Evolutionary conservation across 2,329 filamentous ascomycete species (phyloP).

Genomic region (Penicillium sp.): DNA sequence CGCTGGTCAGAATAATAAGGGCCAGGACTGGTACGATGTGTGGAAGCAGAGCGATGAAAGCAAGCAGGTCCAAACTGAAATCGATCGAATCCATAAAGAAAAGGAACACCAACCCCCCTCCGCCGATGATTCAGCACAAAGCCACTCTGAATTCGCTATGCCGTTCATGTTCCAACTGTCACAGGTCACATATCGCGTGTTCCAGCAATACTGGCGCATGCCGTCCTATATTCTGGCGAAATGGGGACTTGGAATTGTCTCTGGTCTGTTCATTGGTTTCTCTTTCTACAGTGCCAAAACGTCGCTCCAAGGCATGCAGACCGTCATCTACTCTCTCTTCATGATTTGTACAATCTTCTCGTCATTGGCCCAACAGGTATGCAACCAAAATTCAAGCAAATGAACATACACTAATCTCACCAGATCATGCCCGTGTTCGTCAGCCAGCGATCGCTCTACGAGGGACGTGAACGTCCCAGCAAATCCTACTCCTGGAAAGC

Average conservation of each 20-base stretch:
- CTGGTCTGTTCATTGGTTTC: slow-evolving; percentile 75
- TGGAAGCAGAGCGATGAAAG: slow-evolving; percentile 61
- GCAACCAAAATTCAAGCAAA: background rate
- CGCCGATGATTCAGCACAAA: slow-evolving; percentile 38
- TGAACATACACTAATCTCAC: slow-evolving; percentile 15
- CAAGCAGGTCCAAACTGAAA: slow-evolving; percentile 52
- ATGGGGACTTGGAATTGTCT: slow-evolving; percentile 58
- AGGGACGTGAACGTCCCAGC: slow-evolving; percentile 77
- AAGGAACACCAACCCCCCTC: slow-evolving; percentile 32
- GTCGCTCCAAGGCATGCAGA: slow-evolving; percentile 73
- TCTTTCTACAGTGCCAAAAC: slow-evolving; percentile 71
- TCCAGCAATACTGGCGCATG: slow-evolving; percentile 86
- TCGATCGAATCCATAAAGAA: slow-evolving; percentile 54
- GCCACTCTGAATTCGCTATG: slow-evolving; percentile 72
- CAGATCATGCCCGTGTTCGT: slow-evolving; percentile 76
- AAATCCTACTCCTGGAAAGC: slow-evolving; percentile 84
- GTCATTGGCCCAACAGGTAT: slow-evolving; percentile 16
- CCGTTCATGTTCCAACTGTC: slow-evolving; percentile 64
- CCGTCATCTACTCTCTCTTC: slow-evolving; percentile 83
- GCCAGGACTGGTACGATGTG: slow-evolving; percentile 58
- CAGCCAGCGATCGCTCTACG: slow-evolving; percentile 75
- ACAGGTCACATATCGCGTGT: slow-evolving; percentile 68
- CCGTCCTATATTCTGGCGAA: slow-evolving; percentile 85
- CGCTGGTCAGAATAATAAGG: slow-evolving; percentile 24
- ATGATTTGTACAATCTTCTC: slow-evolving; percentile 72